phyloP scores from a whole-genome alignment of 257 asterid genomes.

The Lithospermum erythrorhizon region DNA sequence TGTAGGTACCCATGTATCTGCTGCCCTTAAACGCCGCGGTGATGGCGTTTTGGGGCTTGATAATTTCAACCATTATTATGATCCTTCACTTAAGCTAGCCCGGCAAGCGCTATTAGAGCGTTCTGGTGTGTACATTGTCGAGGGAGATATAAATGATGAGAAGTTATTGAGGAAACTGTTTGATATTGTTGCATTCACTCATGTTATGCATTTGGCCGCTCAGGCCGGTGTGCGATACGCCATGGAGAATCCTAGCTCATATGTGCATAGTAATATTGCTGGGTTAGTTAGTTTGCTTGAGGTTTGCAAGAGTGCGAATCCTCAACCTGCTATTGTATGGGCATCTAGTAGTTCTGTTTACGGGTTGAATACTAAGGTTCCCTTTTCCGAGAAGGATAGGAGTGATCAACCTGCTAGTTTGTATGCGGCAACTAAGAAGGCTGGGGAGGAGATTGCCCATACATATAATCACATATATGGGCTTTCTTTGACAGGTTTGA shows the following conservation, averaged over 20 bases:
- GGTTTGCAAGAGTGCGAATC: slow-evolving; percentile 70
- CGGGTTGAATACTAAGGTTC: slow-evolving; percentile 83
- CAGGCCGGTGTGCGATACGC: slow-evolving; percentile 96
- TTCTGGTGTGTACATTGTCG: slow-evolving; percentile 78
- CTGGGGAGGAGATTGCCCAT: slow-evolving; percentile 94
- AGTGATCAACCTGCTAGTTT: slow-evolving; percentile 94
- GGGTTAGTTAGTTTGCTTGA: slow-evolving; percentile 79
- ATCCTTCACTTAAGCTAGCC: slow-evolving; percentile 63
- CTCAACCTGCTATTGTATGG: slow-evolving; percentile 96
- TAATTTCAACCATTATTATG: slow-evolving; percentile 73
- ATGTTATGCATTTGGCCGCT: slow-evolving; percentile 96
- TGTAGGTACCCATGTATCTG: slow-evolving; percentile 91
- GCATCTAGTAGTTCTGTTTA: slow-evolving; percentile 95
- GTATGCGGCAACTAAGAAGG: slow-evolving; percentile 93
- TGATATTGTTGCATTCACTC: slow-evolving; percentile 68
- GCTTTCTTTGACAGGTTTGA: slow-evolving; percentile 83
- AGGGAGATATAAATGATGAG: slow-evolving; percentile 78
- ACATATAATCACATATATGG: slow-evolving; percentile 89
- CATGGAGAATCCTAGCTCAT: slow-evolving; percentile 93
- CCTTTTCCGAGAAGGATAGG: slow-evolving; percentile 77
- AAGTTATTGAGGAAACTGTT: slow-evolving; percentile 55
- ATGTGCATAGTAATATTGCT: slow-evolving; percentile 88
- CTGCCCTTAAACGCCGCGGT: slow-evolving; percentile 90
- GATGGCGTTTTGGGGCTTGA: slow-evolving; percentile 92
- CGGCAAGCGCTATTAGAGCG: slow-evolving; percentile 72